A percentile compares a stretch with the other conserved stretches of the same genome.
These are phyloP conservation scores for Catunica adiposa DNA, from an alignment of 2,329 filamentous ascomycete genomes.

Conservation along the genomic window DNA sequence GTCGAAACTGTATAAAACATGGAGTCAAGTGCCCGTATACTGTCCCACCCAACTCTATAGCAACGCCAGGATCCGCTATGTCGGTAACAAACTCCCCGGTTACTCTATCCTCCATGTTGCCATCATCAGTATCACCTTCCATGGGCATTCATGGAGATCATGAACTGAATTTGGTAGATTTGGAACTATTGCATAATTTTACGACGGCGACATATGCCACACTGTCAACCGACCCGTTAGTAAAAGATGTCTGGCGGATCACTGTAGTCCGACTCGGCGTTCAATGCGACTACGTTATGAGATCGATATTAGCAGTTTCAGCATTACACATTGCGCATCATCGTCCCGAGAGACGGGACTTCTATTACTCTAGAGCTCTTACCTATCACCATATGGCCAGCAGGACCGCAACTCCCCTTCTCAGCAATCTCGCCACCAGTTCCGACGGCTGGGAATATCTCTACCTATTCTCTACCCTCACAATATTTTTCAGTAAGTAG, in stretches of 20 bases:
- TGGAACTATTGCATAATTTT: slow-evolving; percentile 38
- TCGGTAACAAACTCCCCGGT: background rate
- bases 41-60: slow-evolving; percentile 11
- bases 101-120: background rate
- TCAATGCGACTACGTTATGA: slow-evolving; percentile 30
- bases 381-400: slow-evolving; percentile 20
- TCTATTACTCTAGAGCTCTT: slow-evolving; percentile 15
- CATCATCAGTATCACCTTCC: background rate
- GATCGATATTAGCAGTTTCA: slow-evolving; percentile 31
- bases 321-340: slow-evolving; percentile 30
- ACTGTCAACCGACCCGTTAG: slow-evolving; percentile 22
- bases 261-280: slow-evolving; percentile 32
- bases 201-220: slow-evolving; percentile 32
- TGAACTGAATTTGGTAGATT: slow-evolving; percentile 26
- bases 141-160: slow-evolving; percentile 12
- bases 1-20: slow-evolving; percentile 19
- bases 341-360: slow-evolving; percentile 10
- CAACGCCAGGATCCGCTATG: slow-evolving; percentile 3
- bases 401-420: slow-evolving; percentile 18
- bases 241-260: slow-evolving; percentile 31
- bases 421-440: slow-evolving; percentile 16
- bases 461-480: slow-evolving; percentile 20
- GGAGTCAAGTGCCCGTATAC: slow-evolving; percentile 17
- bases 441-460: slow-evolving; percentile 18
- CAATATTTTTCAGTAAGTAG: slow-evolving; percentile 20